Base-by-base conservation (phyloP, 306 rosid species). In the Vigna mungo region DNA sequence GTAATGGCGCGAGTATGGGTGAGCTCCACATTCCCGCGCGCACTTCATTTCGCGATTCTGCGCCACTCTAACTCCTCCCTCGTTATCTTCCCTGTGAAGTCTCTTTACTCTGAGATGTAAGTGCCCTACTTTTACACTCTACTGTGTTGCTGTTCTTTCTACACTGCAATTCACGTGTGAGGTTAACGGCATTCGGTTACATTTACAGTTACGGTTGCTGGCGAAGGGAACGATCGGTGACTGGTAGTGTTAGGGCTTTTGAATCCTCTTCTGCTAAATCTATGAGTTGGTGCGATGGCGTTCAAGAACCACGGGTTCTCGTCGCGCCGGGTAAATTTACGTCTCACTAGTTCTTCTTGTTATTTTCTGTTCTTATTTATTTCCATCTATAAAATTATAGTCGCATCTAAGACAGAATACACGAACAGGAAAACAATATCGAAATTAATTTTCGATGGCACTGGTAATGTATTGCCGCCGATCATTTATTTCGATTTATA, bases 221-320 rank as follows among this genome's bases (percentile, higher is more conserved):
- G 67, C 0, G 39, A 63, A 48, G 64, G 27, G 58, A 74, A 18
- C 56, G 70, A 44, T 13, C 41, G 14, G 39, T 39, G 70, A 53
- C 34, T 10, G 13, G 10, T 37, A 52, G n/a, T 34, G 44, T 18
- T 62, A 74, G 88, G 86, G 83, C 49, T 84, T 72, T 63, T 69
- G 27, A 46, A 66, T 63, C 63, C 8, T 76, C 70, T 53, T 47
- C 21, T 32, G 48, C 49, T 49, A 64, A 41, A 59, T 71, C 84
- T 37, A 92, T 95, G 98, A 81, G 77, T 43, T 89, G 89, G 92
- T 88, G 80, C 58, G 85, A 94, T 68, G 91, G 88, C 37, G 78
- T 56, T 66, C 89, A 89, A 16, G 97, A 92, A 82, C 61, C 85
- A 16, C 91, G 98, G 20, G 84, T 92, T 82, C 88, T 95, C 67